Conservation (phyloP, 2,329 filamentous ascomycete genomes). For the Scedosporium apiospermum region DNA sequence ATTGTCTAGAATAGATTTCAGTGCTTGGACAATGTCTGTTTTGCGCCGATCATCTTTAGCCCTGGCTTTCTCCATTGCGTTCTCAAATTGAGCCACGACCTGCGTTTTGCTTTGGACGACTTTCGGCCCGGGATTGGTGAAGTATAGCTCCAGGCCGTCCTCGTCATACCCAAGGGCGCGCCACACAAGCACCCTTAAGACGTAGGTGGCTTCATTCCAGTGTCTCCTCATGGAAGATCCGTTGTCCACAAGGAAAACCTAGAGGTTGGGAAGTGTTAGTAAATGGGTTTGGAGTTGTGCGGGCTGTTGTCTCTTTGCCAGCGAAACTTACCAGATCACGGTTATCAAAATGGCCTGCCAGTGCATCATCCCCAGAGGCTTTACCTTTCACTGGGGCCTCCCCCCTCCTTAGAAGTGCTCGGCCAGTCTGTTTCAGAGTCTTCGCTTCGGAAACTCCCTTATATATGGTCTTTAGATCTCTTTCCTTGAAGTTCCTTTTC, state of each 20-base stretch:
- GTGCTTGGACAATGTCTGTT: neutral
- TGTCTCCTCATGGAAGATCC: slow-evolving; percentile 14
- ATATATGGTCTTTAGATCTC: no score
- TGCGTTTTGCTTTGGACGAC: neutral
- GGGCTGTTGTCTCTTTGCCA: no score
- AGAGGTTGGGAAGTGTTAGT: slow-evolving; percentile 5
- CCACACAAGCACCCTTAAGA: slow-evolving; percentile 16
- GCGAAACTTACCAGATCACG: no score
- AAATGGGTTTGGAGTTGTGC: no score
- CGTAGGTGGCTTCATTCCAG: slow-evolving; percentile 15
- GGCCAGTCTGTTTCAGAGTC: no score
- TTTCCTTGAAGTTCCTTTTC: no score
- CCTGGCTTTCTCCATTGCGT: neutral
- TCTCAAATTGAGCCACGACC: neutral
- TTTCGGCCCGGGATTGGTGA: slow-evolving; percentile 3
- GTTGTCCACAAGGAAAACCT: slow-evolving; percentile 21
- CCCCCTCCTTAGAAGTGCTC: no score
- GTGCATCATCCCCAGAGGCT: no score
- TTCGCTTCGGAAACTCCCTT: no score
- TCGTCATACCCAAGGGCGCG: slow-evolving; percentile 17
- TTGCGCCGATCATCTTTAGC: neutral
- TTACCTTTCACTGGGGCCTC: no score
- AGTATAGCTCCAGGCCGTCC: slow-evolving; percentile 17
- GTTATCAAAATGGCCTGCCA: no score
- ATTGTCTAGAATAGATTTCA: neutral